Percentiles rank a stretch among this genome's conserved stretches.
Evolutionary conservation across 805 yeast species (phyloP).

Genomic region (Tetrapisispora taiwanensis): DNA sequence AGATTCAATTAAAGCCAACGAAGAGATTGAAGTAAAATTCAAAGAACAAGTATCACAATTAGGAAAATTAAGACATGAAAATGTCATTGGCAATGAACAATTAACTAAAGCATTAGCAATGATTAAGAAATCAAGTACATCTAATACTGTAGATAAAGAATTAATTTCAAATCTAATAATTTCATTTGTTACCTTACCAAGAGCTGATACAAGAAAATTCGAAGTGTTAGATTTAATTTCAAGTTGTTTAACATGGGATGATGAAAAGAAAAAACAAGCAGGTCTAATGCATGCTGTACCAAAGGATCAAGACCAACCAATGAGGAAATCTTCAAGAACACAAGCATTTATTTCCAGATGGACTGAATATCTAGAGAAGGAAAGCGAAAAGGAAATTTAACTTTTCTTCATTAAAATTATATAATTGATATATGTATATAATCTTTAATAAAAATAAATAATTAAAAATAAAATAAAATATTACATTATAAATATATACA

Average conservation of each 20-base stretch:
- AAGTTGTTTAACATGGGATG: slow-evolving; percentile 82
- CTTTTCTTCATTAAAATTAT: too few relatives aligned
- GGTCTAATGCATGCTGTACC: slow-evolving; percentile 38
- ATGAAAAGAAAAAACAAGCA: slow-evolving; percentile 62
- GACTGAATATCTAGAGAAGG: slow-evolving; percentile 74
- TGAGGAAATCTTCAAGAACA: slow-evolving; percentile 27
- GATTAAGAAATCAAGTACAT: slow-evolving; percentile 66
- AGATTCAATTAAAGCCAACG: slow-evolving; percentile 15
- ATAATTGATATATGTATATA: neutral
- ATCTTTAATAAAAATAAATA: neutral
- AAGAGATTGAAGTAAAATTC: slow-evolving; percentile 41
- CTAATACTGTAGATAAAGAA: slow-evolving; percentile 78
- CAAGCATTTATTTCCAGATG: slow-evolving; percentile 62
- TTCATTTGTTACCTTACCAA: slow-evolving; percentile 74
- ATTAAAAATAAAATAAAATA: too few relatives aligned
- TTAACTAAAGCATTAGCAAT: slow-evolving; percentile 83
- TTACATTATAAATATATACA: too few relatives aligned
- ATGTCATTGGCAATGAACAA: slow-evolving; percentile 87
- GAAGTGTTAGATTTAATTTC: slow-evolving; percentile 82
- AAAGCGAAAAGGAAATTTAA: slow-evolving; percentile 33
- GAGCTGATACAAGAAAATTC: slow-evolving; percentile 90
- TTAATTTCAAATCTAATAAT: slow-evolving; percentile 76
- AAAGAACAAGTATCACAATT: slow-evolving; percentile 67
- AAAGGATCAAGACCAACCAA: slow-evolving; percentile 7
- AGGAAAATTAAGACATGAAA: slow-evolving; percentile 91